Evolutionary conservation across 257 asterid genomes (phyloP), one percentile per base, ranked within the genome.

Genomic region (Solanum chmielewskii): DNA sequence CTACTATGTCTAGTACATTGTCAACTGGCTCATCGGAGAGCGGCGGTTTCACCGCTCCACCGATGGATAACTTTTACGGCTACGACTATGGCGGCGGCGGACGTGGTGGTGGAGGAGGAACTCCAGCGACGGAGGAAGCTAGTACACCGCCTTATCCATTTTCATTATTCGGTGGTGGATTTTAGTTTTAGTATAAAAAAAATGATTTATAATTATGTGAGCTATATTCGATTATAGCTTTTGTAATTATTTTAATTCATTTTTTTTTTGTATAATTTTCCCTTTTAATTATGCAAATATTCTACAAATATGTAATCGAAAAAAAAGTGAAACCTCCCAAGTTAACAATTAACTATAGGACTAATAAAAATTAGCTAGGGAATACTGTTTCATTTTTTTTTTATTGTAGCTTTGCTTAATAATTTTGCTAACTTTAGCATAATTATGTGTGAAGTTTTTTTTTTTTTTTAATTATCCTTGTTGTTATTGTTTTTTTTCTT

Each of bases 121-220:
- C 89, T 29, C 86, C 18, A 42, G 88, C 60, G 25, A 90, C 86
- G 84, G 96, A 90, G 89, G 89, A 70, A 41, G 88, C 68, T 23
- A 87, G 88, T 44, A 82, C 88, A 71, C 95, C 93, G 44, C 86
- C 86, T 76, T 87, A 87, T 81, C 89, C 89, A 8, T 87, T 87
- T 70, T 87, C 89, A 62, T 42, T 87, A 29, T 81, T 87, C 21
- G 90, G 86, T 8, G 86, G 88, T 88, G 83, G 89, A 14, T 88
- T 88, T 86, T 86, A 90, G 86, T 70, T 56, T 56, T 44, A 62
- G 83, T 83, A 15, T 62, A 35, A 2, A 73, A 44, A 68, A 27
- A 23, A 21, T 60, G 68, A 60, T 60, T 60, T 23, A 60, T 60
- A 21, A 60, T 60, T 64, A n/a, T n/a, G 71, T n/a, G 33, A n/a